Evolutionary conservation across 345 rosid genomes (phyloP), one percentile per base, ranked within the genome.

Genomic region (Corymbia maculata): DNA sequence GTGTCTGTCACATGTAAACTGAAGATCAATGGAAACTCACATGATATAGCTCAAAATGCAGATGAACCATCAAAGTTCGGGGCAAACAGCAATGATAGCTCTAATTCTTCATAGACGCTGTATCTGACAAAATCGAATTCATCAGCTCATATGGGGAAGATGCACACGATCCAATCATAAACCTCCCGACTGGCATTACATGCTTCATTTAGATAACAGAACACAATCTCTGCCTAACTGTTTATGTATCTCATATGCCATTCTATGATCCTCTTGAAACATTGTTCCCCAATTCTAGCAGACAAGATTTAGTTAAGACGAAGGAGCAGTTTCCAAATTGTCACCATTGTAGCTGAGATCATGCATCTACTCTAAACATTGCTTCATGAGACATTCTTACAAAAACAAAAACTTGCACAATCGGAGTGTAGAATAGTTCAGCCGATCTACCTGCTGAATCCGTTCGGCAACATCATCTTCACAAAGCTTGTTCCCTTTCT

Each of bases 401-500:
- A 51, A 10, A 61, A 28, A 19, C 79, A 21, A 47, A 55, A 61
- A n/a, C 49, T 51, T 49, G 61, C 30, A 66, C 32, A 30, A 70
- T 42, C 42, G 86, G 59, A 26, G 45, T 5, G 16, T 14, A 26
- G 51, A 36, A 59, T 42, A 61, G 80, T 85, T 89, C 88, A 24
- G 86, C 87, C 87, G 90, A 92, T 92, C 90, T 92, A 96, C 98
- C 98, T 93, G 96, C 88, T 95, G 96, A 84, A 96, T 96, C 92
- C 93, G 89, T 50, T 96, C 96, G 9, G 93, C 94, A 28, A 96
- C 95, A 91, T 89, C 93, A 87, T 92, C 94, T 88, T 96, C 94
- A 32, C 95, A 89, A 44, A 96, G 89, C 91, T 95, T 96, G 82
- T 96, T 93, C 68, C 98, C 98, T 51, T 92, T 89, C 89, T 89